phyloP scores from a whole-genome alignment of 2,329 filamentous ascomycete genomes.

The Exophiala oligosperma region DNA sequence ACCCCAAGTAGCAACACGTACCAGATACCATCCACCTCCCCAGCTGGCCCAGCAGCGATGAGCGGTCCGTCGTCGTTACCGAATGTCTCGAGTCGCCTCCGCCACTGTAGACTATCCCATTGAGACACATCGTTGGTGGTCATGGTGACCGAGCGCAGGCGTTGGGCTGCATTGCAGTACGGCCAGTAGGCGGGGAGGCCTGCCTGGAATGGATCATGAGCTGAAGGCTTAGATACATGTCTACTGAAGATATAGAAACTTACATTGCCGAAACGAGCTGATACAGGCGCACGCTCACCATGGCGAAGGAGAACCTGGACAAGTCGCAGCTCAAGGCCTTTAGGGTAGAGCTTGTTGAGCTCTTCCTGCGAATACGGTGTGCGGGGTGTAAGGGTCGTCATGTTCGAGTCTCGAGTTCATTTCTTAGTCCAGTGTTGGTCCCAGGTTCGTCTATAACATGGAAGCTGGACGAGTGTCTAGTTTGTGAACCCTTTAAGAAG shows the following conservation, averaged over 20 bases:
- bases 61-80: constrained; percentile 68
- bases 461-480: no score
- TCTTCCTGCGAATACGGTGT: constrained; percentile 78
- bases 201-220: constrained; percentile 39
- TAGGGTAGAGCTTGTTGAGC: constrained; percentile 77
- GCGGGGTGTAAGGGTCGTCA: constrained; percentile 77
- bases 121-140: constrained; percentile 51
- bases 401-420: constrained; percentile 39
- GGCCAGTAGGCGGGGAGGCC: constrained; percentile 70
- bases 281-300: constrained; percentile 78
- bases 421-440: not conserved
- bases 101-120: constrained; percentile 62
- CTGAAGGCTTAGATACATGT: not conserved
- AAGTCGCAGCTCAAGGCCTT: constrained; percentile 75
- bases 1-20: constrained; percentile 47
- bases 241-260: constrained; percentile 20
- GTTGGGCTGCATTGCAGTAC: constrained; percentile 77
- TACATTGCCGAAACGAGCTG: constrained; percentile 80
- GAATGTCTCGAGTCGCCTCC: constrained; percentile 81
- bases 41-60: constrained; percentile 65
- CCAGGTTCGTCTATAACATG: not conserved
- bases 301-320: constrained; percentile 70
- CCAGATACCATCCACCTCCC: constrained; percentile 78
- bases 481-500: no score
- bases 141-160: constrained; percentile 65